Evolutionary conservation across 345 rosid species (phyloP).

Genomic region (Eucalyptus tenuipes): DNA sequence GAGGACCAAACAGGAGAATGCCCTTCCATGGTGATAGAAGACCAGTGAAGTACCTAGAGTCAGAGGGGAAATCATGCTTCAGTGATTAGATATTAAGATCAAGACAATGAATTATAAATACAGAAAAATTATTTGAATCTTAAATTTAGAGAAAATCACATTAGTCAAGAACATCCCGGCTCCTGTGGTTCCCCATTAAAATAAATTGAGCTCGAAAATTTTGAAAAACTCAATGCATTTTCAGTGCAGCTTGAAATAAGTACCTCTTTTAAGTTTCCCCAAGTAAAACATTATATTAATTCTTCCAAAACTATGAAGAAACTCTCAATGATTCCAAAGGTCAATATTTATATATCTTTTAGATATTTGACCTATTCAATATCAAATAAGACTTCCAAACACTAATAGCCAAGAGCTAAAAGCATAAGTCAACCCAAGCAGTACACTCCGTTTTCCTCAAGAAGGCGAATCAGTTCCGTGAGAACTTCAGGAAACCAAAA

Average conservation of each 20-base stretch:
- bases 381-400: not conserved
- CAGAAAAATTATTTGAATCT: not conserved
- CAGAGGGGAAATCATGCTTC: not conserved
- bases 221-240: not conserved
- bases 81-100: not conserved
- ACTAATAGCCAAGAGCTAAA: not conserved
- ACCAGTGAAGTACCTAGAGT: conserved; percentile 81
- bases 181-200: not conserved
- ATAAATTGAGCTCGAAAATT: not conserved
- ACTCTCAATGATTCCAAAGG: not conserved
- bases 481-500: not conserved
- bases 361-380: not conserved
- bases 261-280: not conserved
- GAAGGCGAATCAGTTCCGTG: not conserved
- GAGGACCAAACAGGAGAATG: conserved; percentile 97
- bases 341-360: not conserved
- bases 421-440: not conserved
- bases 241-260: not conserved
- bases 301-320: not conserved
- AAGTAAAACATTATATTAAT: not conserved
- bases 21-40: conserved; percentile 99
- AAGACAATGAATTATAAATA: too few species aligned
- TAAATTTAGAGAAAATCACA: not conserved
- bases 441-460: not conserved
- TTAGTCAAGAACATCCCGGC: not conserved